Base-by-base conservation (phyloP, 2,329 filamentous ascomycete genomes). In the Ophiognomonia clavigignenti-juglandacearum region DNA sequence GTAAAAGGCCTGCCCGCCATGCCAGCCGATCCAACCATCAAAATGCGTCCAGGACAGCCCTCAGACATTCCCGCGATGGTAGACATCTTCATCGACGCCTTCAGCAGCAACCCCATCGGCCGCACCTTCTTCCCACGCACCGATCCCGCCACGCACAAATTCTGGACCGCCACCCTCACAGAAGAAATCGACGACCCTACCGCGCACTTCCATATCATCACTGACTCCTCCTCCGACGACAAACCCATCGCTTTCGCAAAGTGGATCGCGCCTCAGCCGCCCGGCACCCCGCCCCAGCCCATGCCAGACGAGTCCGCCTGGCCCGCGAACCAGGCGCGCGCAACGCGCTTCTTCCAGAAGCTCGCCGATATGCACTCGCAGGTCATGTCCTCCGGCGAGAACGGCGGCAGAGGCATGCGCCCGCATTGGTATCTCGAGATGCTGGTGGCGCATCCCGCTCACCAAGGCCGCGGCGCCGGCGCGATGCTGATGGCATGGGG, bases 401-500 rank as follows among this genome's bases (percentile, higher is more conserved):
- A n/a, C n/a, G n/a, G n/a, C n/a, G n/a, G n/a, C n/a, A n/a, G n/a
- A n/a, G n/a, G n/a, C n/a, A n/a, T n/a, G n/a, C n/a, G n/a, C n/a
- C 65, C 60, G 48, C 76, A 78, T 53, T 73, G 69, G 62, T 72
- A 68, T 51, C 61, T 80, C 9, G 73, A 75, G 52, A 54, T 77
- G 6, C 56, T 79, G 3, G 70, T 64, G 3, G 73, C 72, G 10
- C 59, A 63, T 36, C 61, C 59, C 3, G 65, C 63, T 16, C 65
- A 64, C 50, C 73, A 75, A 57, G 67, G 75, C 1, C 67, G 61
- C 32, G 76, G 77, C 0, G 66, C 69, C 0, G 73, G 67, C 0
- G 63, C 63, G 13, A 57, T 60, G 24, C 45, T 80, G 19, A 54
- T 80, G 32, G 57, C 59, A 22, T 80, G 73, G 72, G 77, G 76